Conservation (phyloP, 441 rosid species). For the Mallotus japonicus region DNA sequence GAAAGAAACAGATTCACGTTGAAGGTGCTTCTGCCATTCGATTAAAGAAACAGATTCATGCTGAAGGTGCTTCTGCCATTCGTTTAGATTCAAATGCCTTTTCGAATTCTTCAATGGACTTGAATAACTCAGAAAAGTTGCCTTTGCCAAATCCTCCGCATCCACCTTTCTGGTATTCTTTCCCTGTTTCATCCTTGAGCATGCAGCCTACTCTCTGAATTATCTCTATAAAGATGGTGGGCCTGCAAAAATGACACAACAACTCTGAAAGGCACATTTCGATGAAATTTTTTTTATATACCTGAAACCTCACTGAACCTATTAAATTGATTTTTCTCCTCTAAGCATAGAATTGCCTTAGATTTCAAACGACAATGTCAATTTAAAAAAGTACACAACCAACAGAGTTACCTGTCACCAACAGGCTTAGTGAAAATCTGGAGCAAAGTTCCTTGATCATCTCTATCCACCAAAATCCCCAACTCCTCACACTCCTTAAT, state of each 20-base stretch:
- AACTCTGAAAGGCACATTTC: background rate
- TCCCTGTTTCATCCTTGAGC: constrained; percentile 68
- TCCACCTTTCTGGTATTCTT: constrained; percentile 79
- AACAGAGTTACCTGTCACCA: constrained; percentile 65
- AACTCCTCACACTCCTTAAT: constrained; percentile 81
- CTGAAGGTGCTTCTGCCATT: constrained; percentile 11
- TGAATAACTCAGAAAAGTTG: constrained; percentile 91
- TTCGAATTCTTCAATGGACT: constrained; percentile 94
- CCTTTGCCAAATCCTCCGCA: constrained; percentile 98
- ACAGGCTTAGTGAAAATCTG: constrained; percentile 94
- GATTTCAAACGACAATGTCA: background rate
- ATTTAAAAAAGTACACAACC: background rate
- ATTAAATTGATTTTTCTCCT: no score
- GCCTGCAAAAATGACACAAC: constrained; percentile 42
- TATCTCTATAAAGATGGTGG: constrained; percentile 91
- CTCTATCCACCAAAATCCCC: constrained; percentile 90
- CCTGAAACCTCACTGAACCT: no score
- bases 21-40: constrained; percentile 15
- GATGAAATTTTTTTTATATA: no score
- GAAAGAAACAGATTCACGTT: constrained; percentile 18
- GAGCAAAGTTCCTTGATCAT: constrained; percentile 93
- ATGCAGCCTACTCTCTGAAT: constrained; percentile 91
- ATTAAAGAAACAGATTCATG: constrained; percentile 18
- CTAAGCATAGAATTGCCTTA: no score
- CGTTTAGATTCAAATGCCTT: constrained; percentile 69